These are phyloP conservation scores for Saururus chinensis DNA, from an alignment of 164 flowering plant genomes.

Conservation along the genomic window DNA sequence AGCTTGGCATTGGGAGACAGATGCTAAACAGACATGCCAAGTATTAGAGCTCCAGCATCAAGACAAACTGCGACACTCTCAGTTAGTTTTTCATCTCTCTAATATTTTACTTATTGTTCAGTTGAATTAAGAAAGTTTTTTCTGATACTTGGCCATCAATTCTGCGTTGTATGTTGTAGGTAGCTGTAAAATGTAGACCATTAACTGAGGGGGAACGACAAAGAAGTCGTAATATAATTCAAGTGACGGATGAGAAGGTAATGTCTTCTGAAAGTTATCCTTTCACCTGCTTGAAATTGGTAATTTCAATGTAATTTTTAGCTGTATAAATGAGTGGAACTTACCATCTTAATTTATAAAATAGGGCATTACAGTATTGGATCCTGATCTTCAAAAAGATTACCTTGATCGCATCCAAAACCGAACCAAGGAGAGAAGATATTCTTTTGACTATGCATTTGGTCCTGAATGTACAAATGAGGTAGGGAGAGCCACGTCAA, in stretches of 20 bases:
- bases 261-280: not conserved
- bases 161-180: slow-evolving; percentile 29
- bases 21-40: slow-evolving; percentile 49
- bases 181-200: slow-evolving; percentile 84
- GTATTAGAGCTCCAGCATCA: slow-evolving; percentile 62
- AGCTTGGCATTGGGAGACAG: not conserved
- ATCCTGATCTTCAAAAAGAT: slow-evolving; percentile 79
- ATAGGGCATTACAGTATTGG: slow-evolving; percentile 70
- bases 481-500: slow-evolving; percentile 18
- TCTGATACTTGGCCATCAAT: not conserved
- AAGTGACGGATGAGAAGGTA: slow-evolving; percentile 63
- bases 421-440: slow-evolving; percentile 66
- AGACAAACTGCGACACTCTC: slow-evolving; percentile 60
- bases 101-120: not conserved
- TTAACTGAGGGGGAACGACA: slow-evolving; percentile 33
- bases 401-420: slow-evolving; percentile 78
- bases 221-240: slow-evolving; percentile 50
- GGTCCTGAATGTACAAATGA: slow-evolving; percentile 51
- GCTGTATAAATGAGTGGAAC: no score
- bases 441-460: slow-evolving; percentile 73
- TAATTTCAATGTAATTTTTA: no score
- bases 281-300: not conserved
- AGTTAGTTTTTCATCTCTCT: slow-evolving; percentile 26
- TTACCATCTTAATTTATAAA: not conserved
- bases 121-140: not conserved